Percentiles rank a stretch among this genome's conserved stretches.
Evolutionary conservation across 2,329 filamentous ascomycete genomes (phyloP).

Genomic region (Paracorniculantispora psalliotae): DNA sequence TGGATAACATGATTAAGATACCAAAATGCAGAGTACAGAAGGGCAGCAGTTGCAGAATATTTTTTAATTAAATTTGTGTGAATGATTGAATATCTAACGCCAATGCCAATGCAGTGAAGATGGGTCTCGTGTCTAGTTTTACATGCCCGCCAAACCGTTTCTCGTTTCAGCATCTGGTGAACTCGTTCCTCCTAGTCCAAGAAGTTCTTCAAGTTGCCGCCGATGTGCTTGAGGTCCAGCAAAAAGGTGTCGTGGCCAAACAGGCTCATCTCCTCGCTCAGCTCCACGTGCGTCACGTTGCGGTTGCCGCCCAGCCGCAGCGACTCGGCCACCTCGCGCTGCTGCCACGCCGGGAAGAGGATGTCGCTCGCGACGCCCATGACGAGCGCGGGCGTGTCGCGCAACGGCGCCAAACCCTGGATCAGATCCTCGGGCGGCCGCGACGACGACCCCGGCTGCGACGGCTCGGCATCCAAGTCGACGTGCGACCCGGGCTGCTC

Average conservation of each 20-base stretch:
- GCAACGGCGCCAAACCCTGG: constrained; percentile 63
- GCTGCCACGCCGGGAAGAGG: constrained; percentile 96
- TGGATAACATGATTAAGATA: constrained; percentile 6
- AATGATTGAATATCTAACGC: neutral
- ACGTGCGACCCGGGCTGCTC: constrained; percentile 61
- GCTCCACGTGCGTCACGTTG: constrained; percentile 79
- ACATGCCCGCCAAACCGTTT: neutral
- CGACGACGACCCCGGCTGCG: constrained; percentile 31
- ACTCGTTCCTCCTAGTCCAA: too few species aligned
- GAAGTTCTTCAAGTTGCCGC: constrained; percentile 76
- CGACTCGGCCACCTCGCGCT: constrained; percentile 85
- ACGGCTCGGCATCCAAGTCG: constrained; percentile 21
- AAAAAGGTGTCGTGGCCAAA: constrained; percentile 98
- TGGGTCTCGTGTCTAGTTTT: neutral
- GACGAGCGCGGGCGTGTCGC: constrained; percentile 76
- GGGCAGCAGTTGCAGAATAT: neutral
- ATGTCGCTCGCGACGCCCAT: constrained; percentile 96
- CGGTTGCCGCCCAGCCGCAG: constrained; percentile 72
- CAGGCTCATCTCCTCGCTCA: constrained; percentile 88
- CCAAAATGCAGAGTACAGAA: neutral
- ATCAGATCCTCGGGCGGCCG: constrained; percentile 76
- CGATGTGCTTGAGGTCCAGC: constrained; percentile 86
- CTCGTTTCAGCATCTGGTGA: too few species aligned
- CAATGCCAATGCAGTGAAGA: constrained; percentile 1
- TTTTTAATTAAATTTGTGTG: neutral